A percentile compares a stretch with the other conserved stretches of the same genome.
Conservation (phyloP, 345 rosid species). For the Bretschneidera sinensis region DNA sequence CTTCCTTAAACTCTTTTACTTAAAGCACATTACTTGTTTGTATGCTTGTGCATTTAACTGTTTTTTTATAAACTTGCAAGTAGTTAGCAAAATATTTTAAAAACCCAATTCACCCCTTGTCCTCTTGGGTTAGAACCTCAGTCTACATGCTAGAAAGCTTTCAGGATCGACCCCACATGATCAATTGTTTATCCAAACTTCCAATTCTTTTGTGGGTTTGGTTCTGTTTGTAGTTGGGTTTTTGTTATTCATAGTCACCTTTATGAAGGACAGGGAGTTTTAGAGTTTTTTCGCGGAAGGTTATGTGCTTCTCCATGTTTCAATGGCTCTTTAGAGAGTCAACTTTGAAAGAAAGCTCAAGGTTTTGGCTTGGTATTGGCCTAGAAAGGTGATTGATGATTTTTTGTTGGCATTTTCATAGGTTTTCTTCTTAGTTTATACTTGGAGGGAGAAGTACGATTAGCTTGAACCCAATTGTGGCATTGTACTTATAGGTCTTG, state of each 20-base stretch:
- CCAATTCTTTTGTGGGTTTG: conserved; percentile 87
- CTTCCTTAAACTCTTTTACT: no score
- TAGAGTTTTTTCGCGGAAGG: conserved; percentile 41
- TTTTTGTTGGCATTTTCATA: conserved; percentile 34
- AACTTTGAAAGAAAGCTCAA: conserved; percentile 34
- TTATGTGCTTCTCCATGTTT: conserved; percentile 30
- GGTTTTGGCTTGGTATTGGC: conserved; percentile 44
- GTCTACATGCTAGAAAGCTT: conserved; percentile 60
- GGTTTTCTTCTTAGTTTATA: conserved; percentile 31
- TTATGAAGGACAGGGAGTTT: conserved; percentile 29
- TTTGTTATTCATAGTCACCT: conserved; percentile 70
- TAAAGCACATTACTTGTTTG: no score
- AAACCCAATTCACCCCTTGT: no score
- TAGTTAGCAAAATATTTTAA: no score
- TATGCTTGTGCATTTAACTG: no score
- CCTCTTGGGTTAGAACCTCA: no score
- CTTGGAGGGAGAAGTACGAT: conserved; percentile 42
- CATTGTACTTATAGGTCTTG: conserved; percentile 27
- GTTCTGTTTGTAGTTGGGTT: conserved; percentile 71
- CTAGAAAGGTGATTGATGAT: conserved; percentile 33
- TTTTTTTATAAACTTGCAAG: no score
- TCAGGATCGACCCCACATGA: conserved; percentile 93
- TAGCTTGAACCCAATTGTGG: no score
- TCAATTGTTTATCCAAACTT: conserved; percentile 76
- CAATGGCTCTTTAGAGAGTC: conserved; percentile 41